Evolutionary conservation across 768 basidiomycete species (phyloP).

Genomic region (Strobilomyces dryophilus): DNA sequence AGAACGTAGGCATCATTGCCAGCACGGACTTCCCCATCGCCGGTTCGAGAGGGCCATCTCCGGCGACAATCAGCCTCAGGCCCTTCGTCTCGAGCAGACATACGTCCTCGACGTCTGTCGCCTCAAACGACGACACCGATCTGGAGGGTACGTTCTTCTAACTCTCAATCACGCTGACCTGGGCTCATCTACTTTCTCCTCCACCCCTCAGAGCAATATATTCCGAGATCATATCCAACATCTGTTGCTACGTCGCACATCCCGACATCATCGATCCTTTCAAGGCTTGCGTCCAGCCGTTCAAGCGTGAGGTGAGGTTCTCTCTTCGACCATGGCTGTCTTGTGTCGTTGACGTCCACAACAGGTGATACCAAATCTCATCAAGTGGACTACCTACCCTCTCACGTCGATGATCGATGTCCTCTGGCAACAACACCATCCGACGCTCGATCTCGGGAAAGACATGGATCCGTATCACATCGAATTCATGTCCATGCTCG

Average conservation of each 20-base stretch:
- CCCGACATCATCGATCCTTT: background rate
- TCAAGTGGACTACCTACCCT: background rate
- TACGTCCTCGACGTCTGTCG: background rate
- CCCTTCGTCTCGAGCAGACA: background rate
- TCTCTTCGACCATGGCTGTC: background rate
- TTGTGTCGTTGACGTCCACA: too few relatives aligned
- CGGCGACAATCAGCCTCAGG: background rate
- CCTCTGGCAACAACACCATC: background rate
- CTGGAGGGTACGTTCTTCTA: background rate
- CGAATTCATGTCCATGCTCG: background rate
- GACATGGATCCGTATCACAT: background rate
- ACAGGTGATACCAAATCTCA: background rate
- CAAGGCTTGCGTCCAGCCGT: background rate
- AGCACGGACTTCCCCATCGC: background rate
- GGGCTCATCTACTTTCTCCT: too few relatives aligned
- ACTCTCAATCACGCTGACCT: background rate
- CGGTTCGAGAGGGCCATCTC: background rate
- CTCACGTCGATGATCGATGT: background rate
- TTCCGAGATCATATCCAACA: background rate
- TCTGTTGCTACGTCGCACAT: background rate
- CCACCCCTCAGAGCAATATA: background rate
- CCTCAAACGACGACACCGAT: background rate
- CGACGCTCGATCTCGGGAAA: fast-evolving
- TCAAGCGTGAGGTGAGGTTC: background rate
- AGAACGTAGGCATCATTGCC: too few relatives aligned